Percentiles rank a stretch among this genome's conserved stretches.
phyloP scores from a whole-genome alignment of 2,329 filamentous ascomycete species.

The Phialemoniopsis sp. region DNA sequence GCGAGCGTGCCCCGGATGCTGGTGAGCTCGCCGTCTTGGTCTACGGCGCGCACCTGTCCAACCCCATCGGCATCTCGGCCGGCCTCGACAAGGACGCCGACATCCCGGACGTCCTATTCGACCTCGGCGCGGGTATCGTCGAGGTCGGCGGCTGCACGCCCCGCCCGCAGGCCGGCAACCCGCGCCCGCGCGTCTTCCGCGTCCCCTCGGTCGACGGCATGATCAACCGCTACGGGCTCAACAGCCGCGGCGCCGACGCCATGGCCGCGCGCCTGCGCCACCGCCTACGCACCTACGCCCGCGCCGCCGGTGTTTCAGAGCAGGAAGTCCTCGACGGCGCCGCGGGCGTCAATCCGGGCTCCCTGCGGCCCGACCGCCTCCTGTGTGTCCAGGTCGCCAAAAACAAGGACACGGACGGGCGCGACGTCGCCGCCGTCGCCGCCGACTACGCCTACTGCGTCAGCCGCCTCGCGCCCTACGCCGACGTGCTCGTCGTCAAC shows the following conservation, averaged over 20 bases:
- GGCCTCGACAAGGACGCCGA: constrained; percentile 94
- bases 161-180: constrained; percentile 82
- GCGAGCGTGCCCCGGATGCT: constrained; percentile 61
- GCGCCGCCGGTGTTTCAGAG: constrained; percentile 66
- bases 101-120: constrained; percentile 79
- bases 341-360: constrained; percentile 71
- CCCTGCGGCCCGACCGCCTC: constrained; percentile 68
- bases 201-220: constrained; percentile 79
- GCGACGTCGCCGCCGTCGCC: constrained; percentile 75
- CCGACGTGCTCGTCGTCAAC: constrained; percentile 96
- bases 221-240: constrained; percentile 94
- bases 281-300: constrained; percentile 74
- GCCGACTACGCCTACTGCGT: constrained; percentile 90
- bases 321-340: constrained; percentile 72
- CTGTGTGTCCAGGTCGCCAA: constrained; percentile 93
- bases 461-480: constrained; percentile 75
- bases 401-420: constrained; percentile 88
- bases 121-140: constrained; percentile 78
- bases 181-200: constrained; percentile 82
- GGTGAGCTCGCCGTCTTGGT: constrained; percentile 45
- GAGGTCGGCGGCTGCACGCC: constrained; percentile 92
- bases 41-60: constrained; percentile 73
- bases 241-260: constrained; percentile 83
- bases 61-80: constrained; percentile 92
- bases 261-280: constrained; percentile 77